These are phyloP conservation scores for Isatis tinctoria DNA, from an alignment of 345 rosid species.

Conservation along the genomic window DNA sequence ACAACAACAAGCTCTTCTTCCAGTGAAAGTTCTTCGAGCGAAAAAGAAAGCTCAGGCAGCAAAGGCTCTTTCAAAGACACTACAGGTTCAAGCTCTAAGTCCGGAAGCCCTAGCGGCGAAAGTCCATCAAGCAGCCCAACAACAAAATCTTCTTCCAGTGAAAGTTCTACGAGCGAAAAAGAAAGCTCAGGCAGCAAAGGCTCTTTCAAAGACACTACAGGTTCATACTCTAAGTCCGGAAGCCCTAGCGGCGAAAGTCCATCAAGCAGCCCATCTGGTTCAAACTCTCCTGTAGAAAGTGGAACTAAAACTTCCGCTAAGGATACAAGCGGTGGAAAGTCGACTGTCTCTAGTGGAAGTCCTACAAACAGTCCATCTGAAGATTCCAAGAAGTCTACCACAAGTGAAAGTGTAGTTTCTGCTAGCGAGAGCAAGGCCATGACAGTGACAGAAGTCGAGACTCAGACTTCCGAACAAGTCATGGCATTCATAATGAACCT, in stretches of 20 bases:
- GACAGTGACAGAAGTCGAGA: conserved; percentile 3
- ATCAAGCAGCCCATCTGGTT: neutral
- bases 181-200: neutral
- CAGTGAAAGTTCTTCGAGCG: neutral
- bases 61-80: neutral
- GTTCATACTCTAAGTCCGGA: neutral
- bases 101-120: conserved; percentile 8
- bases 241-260: conserved; percentile 22
- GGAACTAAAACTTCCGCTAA: neutral
- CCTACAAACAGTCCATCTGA: neutral
- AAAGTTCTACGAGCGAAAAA: neutral
- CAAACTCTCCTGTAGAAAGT: neutral
- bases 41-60: neutral
- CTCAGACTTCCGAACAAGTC: neutral
- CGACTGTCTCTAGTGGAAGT: neutral
- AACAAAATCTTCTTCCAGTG: neutral
- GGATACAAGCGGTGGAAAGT: neutral
- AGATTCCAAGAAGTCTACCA: neutral
- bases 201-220: conserved; percentile 3
- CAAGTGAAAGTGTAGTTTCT: neutral
- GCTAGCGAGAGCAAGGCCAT: neutral
- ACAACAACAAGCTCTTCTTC: neutral
- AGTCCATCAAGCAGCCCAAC: conserved; percentile 15
- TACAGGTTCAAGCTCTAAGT: neutral
- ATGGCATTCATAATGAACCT: conserved; percentile 20